phyloP scores from a whole-genome alignment of 306 rosid genomes.

The Oemleria cerasiformis region DNA sequence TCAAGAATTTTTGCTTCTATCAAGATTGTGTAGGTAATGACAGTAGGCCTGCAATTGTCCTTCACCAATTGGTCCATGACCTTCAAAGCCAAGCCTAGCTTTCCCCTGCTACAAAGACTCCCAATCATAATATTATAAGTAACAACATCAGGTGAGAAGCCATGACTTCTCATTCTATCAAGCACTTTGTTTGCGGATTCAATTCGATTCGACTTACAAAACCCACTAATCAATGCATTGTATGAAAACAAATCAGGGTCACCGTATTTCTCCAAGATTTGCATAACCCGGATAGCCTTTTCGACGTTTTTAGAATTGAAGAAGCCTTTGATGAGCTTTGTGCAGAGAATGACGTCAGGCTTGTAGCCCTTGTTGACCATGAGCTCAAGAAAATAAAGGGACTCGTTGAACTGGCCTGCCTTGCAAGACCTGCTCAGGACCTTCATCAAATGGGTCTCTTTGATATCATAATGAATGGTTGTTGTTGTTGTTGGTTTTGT shows the following conservation, averaged over 20 bases:
- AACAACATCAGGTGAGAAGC: constrained; percentile 66
- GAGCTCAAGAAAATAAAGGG: constrained; percentile 66
- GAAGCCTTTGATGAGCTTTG: constrained; percentile 74
- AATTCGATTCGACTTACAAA: constrained; percentile 55
- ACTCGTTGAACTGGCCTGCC: constrained; percentile 57
- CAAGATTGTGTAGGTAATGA: constrained; percentile 77
- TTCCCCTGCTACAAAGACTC: constrained; percentile 62
- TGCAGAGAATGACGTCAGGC: constrained; percentile 69
- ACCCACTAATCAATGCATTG: constrained; percentile 72
- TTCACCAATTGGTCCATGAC: constrained; percentile 60
- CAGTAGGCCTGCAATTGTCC: constrained; percentile 67
- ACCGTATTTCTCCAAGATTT: constrained; percentile 68
- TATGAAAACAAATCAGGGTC: constrained; percentile 78
- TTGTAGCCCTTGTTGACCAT: constrained; percentile 60
- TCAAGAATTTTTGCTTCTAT: constrained; percentile 72
- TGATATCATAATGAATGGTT: constrained; percentile 20
- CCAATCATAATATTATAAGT: constrained; percentile 85
- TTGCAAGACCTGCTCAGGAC: constrained; percentile 59
- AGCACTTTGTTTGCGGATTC: constrained; percentile 58
- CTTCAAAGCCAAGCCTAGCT: constrained; percentile 50
- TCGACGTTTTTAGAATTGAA: constrained; percentile 50
- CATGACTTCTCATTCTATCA: constrained; percentile 65
- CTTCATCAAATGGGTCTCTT: constrained; percentile 56
- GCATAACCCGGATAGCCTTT: constrained; percentile 65
- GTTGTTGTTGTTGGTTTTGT: constrained; percentile 24